Evolutionary conservation across 208 protist genomes (phyloP).

Genomic region (Blechomonas ayalai): DNA sequence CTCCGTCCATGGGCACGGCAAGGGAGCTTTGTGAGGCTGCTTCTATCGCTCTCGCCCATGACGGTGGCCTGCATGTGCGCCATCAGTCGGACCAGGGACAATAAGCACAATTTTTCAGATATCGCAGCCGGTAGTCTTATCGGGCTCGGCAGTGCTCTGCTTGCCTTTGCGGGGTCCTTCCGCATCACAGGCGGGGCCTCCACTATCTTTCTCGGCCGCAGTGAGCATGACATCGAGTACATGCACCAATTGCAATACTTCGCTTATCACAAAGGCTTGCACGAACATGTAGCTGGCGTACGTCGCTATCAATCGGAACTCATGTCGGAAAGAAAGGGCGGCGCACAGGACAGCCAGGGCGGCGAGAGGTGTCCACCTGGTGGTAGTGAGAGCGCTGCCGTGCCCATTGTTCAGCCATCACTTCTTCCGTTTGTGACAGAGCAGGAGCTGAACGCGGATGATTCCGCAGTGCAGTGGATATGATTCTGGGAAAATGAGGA

Average conservation of each 20-base stretch:
- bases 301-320: no score
- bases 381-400: no score
- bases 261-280: no score
- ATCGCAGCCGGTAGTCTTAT: conserved; percentile 69
- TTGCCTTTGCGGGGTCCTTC: conserved; percentile 39
- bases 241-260: no score
- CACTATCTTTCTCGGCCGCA: conserved; percentile 25
- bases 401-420: no score
- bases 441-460: conserved; percentile 27
- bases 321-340: no score
- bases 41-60: conserved; percentile 48
- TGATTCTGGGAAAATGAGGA: conserved; percentile 1
- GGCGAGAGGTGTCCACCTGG: no score
- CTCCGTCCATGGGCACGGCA: conserved; percentile 49
- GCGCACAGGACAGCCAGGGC: no score
- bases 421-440: no score
- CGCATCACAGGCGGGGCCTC: conserved; percentile 21
- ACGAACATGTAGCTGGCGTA: no score
- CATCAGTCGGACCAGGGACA: conserved; percentile 77
- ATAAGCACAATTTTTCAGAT: conserved; percentile 86
- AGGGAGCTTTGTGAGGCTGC: conserved; percentile 56
- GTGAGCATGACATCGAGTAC: conserved; percentile 27
- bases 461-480: conserved; percentile 30
- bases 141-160: conserved; percentile 26
- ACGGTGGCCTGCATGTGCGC: conserved; percentile 50